Base-by-base conservation (phyloP, 148 eudicot species). In the Camellia granthamiana region DNA sequence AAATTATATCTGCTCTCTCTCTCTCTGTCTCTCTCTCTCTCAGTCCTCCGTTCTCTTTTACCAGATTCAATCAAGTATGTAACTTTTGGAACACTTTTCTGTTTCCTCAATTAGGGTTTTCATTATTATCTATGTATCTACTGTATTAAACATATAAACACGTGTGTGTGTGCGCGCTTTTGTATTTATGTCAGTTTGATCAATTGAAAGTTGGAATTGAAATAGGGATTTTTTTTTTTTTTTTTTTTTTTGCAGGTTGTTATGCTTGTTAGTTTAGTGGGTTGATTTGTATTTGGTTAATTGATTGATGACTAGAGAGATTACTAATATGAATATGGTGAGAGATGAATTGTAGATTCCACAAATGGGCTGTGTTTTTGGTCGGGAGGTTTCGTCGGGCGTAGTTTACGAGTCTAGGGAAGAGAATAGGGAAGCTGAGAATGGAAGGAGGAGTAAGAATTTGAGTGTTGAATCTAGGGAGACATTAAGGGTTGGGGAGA, bases 291-390 rank as follows among this genome's bases (percentile, higher is more conserved):
- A 13, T 30, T 64, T 77, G 80, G 58, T 73, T 77, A 51, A 81
- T 72, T 67, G 6, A 69, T 72, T 79, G 79, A 86, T 84, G 76
- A 77, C 58, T 77, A 74, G 58, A 41, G 2, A 30, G 38, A 30
- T 30, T 30, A 30, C 38, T 30, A 30, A 30, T 30, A 68, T 41
- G 81, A 89, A 83, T 77, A 89, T 83, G 89, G 49, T 85, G 88
- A 89, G 86, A 79, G 66, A 89, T 89, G 91, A 86, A 80, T 86
- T 78, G 14, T 80, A 76, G 86, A 61, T 38, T 71, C 38, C 61
- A 46, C 66, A 55, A 78, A 89, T 89, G 91, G 91, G 91, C 46
- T 89, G 91, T 87, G 89, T 89, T 70, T 81, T 87, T 75, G 85
- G 86, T 72, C 87, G 87, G 83, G 88, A 79, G 82, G 58, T 70